Conservation (phyloP, 495 filamentous ascomycete species). For the Terfezia boudieri region DNA sequence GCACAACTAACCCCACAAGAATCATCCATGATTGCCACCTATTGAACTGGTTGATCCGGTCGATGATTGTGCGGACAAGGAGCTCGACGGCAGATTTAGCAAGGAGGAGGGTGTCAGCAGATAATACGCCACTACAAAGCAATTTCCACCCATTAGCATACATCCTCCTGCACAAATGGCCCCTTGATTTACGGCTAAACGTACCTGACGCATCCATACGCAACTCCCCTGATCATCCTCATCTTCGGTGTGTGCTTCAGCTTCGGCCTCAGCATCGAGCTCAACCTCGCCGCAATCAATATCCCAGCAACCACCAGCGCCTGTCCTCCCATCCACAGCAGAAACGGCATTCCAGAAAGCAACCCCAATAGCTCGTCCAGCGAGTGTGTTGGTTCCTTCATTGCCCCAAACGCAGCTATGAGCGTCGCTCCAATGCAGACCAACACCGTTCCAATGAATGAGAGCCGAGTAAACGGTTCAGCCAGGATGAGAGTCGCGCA, state of each 20-base stretch:
- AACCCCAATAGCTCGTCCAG: constrained; percentile 60
- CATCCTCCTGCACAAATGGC: neutral
- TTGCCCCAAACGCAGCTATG: constrained; percentile 84
- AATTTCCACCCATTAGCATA: constrained; percentile 1
- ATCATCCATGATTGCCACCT: constrained; percentile 96
- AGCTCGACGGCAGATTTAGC: constrained; percentile 95
- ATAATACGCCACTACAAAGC: constrained; percentile 53
- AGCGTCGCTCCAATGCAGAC: constrained; percentile 69
- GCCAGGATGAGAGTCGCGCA: constrained; percentile 84
- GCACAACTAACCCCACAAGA: constrained; percentile 51
- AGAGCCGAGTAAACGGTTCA: constrained; percentile 85
- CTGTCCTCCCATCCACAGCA: constrained; percentile 78
- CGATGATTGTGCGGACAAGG: constrained; percentile 75
- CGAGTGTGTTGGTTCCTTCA: constrained; percentile 83
- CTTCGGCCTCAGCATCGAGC: constrained; percentile 8
- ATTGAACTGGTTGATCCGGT: constrained; percentile 81
- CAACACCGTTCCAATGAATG: constrained; percentile 65
- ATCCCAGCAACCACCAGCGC: constrained; percentile 46
- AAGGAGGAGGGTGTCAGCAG: constrained; percentile 76
- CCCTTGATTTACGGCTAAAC: neutral
- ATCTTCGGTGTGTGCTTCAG: constrained; percentile 6
- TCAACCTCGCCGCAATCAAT: constrained; percentile 34
- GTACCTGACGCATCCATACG: constrained; percentile 54
- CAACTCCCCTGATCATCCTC: constrained; percentile 54
- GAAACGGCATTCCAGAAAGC: constrained; percentile 48